Evolutionary conservation across 495 filamentous ascomycete species (phyloP), one percentile per base, ranked within the genome.

Genomic region (Lophiotrema nucula): DNA sequence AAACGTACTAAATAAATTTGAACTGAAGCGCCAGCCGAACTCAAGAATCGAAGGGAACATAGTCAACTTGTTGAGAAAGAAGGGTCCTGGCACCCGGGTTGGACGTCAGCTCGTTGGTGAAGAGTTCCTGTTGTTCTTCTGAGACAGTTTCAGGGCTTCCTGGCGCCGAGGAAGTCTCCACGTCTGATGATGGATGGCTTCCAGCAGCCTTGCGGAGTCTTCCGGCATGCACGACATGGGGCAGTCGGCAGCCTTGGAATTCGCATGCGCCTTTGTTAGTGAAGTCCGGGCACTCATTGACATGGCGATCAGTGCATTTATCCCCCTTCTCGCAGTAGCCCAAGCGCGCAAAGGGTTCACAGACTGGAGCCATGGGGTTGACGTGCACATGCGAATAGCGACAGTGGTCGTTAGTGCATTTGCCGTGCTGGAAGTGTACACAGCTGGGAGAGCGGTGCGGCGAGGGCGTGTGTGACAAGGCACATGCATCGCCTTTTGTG

Each of bases 221-320:
- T 35, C 83, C 83, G 33, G 93, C 93, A 73, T 90, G 85, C 73
- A 95, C 88, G 63, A 92, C 82, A 72, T 98, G 93, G 24, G 83
- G 88, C 56, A 97, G 77, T 66, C 83, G 85, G 77, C 93, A 98
- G 28, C 84, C 85, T 72, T 44, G 86, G 86, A 68, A 83, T 84
- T 66, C 83, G 85, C 93, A 98, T 31, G 78, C 74, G 57, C 92
- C 92, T 47, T 80, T 87, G 74, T 96, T 96, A 78, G 88, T 88
- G 77, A 95, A 96, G 69, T 97, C 89, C 42, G 93, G 93, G 68
- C 93, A 98, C 70, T 97, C 93, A 72, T 82, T 76, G 51, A 89
- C 84, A 72, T 98, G 93, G 58, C 89, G 88, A 58, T 95, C 84
- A 54, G 84, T 68, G 69, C 93, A 98, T 39, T 75, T 69, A 38